A percentile compares a stretch with the other conserved stretches of the same genome.
Conservation (phyloP, 1,139 yeast species). For the Suhomyces guaymorum region DNA sequence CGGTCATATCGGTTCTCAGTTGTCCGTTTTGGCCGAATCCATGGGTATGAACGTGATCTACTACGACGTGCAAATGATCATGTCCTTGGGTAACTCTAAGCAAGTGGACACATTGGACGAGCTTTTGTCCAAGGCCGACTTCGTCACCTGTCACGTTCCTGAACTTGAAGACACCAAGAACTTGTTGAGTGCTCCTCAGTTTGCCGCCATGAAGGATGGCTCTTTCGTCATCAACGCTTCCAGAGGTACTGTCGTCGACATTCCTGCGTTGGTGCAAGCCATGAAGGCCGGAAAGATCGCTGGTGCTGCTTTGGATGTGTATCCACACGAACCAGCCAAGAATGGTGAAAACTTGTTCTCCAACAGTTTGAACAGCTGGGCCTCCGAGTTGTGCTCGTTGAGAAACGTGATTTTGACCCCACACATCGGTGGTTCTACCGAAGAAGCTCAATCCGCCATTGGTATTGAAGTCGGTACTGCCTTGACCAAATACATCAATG, state of each 20-base stretch:
- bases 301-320: constrained; percentile 97
- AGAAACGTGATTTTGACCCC: constrained; percentile 93
- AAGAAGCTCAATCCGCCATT: constrained; percentile 97
- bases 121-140: constrained; percentile 78
- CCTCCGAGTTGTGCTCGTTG: constrained; percentile 75
- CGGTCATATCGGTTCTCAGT: constrained; percentile 98
- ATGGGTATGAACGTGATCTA: constrained; percentile 97
- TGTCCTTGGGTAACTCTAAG: constrained; percentile 96
- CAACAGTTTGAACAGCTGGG: constrained; percentile 76
- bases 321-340: constrained; percentile 96
- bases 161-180: constrained; percentile 91
- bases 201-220: constrained; percentile 96
- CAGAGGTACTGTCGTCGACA: constrained; percentile 96
- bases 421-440: constrained; percentile 98
- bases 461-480: constrained; percentile 93
- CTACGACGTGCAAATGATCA: constrained; percentile 88
- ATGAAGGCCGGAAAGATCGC: constrained; percentile 92
- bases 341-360: constrained; percentile 83
- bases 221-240: constrained; percentile 93
- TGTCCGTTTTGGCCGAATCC: constrained; percentile 94
- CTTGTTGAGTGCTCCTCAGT: constrained; percentile 85
- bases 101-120: constrained; percentile 88
- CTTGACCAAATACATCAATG: constrained; percentile 87
- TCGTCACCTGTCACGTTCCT: constrained; percentile 92
- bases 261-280: constrained; percentile 89